Evolutionary conservation across 2,329 filamentous ascomycete species (phyloP), one percentile per base, ranked within the genome.

Genomic region (Didymellaceae sp.): DNA sequence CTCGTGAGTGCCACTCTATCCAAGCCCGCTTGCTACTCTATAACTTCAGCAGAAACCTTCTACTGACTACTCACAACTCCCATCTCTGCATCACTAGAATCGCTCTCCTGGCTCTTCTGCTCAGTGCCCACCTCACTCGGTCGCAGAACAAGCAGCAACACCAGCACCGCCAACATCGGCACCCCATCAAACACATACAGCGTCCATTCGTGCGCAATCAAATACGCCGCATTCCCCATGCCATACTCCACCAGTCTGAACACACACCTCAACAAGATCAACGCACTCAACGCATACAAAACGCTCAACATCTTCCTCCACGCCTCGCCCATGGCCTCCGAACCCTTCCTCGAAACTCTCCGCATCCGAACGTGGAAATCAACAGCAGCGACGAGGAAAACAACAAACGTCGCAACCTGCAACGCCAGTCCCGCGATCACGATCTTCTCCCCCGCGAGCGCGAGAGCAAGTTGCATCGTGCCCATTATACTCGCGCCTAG

Each of bases 231-330:
- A 31, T 76, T 73, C 0, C 80, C 80, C 63, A 76, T 68, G 0
- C 71, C 57, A 54, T 80, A 84, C 65, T 83, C 81, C 7, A 77
- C 64, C 17, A 82, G 65, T 24, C 81, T 75, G 52, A 82, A 81
- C 1, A 79, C 59, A 26, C 73, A 78, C 28, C 82, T 75, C 9
- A 80, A 52, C 44, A 84, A 67, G 55, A 84, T 80, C 14, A 83
- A 63, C 1, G 67, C 55, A 57, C 75, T 79, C 37, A 76, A 72
- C 4, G 63, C 52, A 59, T 83, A 83, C 14, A 84, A 67, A 0
- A 73, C 71, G 54, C 60, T 62, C 2, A 71, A 46, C 50, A 68
- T 64, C 48, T 57, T 66, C 37, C 45, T 60, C 67, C 68, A 70
- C 1, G 58, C 42, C 6, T 4, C 31, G 10, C 26, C 26, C 20